Conservation (phyloP, 176 grass and related monocot genomes). For the Oropetium thomaeum region DNA sequence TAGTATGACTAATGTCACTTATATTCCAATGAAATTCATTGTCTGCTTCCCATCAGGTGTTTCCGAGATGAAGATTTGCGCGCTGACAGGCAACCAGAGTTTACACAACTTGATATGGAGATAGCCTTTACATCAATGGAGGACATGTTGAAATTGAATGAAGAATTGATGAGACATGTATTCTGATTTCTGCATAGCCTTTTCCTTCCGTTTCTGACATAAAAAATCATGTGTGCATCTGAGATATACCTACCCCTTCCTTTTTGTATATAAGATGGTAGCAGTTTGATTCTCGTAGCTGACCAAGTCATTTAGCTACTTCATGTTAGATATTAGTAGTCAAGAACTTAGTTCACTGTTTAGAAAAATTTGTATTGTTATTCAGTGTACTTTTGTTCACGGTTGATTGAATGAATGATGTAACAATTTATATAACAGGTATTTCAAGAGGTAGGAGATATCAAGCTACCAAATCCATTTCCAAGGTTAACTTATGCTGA, state of each 20-base stretch:
- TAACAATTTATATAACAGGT: conserved; percentile 54
- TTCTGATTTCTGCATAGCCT: conserved; percentile 10
- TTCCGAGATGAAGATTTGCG: conserved; percentile 98
- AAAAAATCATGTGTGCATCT: conserved; percentile 1
- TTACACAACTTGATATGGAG: conserved; percentile 99
- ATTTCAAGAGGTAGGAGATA: conserved; percentile 71
- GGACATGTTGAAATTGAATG: conserved; percentile 91
- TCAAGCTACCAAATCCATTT: conserved; percentile 85
- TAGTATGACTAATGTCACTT: neutral
- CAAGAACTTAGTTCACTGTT: neutral
- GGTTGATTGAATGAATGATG: conserved; percentile 28
- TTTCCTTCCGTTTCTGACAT: neutral
- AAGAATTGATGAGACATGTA: conserved; percentile 96
- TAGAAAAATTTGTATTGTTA: neutral
- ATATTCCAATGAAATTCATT: neutral
- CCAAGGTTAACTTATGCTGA: conserved; percentile 81
- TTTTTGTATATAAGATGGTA: neutral
- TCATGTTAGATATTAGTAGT: conserved; percentile 16
- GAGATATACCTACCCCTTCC: conserved; percentile 5
- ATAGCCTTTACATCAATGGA: conserved; percentile 89
- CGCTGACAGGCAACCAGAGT: conserved; percentile 94
- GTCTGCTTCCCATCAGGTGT: conserved; percentile 53
- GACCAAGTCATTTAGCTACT: neutral
- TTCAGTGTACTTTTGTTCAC: conserved; percentile 15
- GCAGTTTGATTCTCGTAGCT: neutral